Evolutionary conservation across 2,329 filamentous ascomycete species (phyloP), one percentile per base, ranked within the genome.

Genomic region (Aspergillus clavatus): DNA sequence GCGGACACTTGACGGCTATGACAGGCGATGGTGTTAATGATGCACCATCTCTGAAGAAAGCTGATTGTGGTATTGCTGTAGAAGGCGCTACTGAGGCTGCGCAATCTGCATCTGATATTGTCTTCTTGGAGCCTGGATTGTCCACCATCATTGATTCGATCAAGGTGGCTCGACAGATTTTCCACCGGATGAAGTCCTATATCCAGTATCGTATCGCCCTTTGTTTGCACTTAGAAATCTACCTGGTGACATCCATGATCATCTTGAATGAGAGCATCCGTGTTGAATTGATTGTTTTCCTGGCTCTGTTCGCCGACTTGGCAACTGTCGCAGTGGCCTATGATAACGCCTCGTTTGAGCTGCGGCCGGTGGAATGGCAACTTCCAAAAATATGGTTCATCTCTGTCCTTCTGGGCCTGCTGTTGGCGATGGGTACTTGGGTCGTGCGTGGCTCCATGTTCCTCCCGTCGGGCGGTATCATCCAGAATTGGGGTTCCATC

Each of bases 341-440:
- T 70, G 86, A 89, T 61, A 86, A 88, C 65, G 85, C 86, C n/a
- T 83, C 87, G 61, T 87, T 83, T 54, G 86, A 89, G 63, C 75
- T 78, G 46, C 81, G 85, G 16, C 86, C 86, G 1, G 86, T 89
- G 53, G 84, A 89, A 70, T 89, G 86, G 86, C 86, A 89, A 69
- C 70, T 89, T 42, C 84, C 85, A 47, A 89, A 89, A 74, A 89
- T 89, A 61, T 89, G 85, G 86, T 77, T 88, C 57, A 87, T 89
- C 33, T 69, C 66, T 1, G 52, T 61, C 3, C 45, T 67, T 57
- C 77, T 89, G 39, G 86, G 86, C 59, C 58, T 80, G 7, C 72
- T 88, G 35, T 81, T 89, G 24, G 85, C 86, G 18, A 56, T 83
- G 36, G 85, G 76, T 46, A 89, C 86, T 46, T 89, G 86, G 86